A percentile compares a stretch with the other conserved stretches of the same genome.
These are phyloP conservation scores for Melocanna baccifera DNA, from an alignment of 176 grass and related monocot genomes.

Conservation along the genomic window DNA sequence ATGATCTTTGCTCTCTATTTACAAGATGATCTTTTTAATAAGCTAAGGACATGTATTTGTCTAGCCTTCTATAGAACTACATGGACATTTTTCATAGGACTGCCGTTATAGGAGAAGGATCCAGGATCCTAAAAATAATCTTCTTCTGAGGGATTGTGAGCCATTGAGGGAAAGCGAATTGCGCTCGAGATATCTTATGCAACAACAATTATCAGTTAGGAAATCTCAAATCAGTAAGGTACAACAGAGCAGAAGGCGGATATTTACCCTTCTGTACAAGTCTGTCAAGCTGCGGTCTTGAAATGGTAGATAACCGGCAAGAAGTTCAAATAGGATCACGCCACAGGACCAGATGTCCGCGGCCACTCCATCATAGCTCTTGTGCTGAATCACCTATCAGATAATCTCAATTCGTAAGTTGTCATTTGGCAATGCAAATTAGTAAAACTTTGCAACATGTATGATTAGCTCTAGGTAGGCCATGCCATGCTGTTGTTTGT, in stretches of 20 bases:
- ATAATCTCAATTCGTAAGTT: neutral
- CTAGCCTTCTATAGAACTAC: neutral
- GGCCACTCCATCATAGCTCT: conserved; percentile 54
- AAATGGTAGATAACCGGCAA: conserved; percentile 69
- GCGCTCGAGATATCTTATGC: conserved; percentile 59
- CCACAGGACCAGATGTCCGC: conserved; percentile 78
- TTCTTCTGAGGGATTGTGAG: conserved; percentile 54
- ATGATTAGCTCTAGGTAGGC: neutral
- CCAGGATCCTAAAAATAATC: conserved; percentile 60
- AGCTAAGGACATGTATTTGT: neutral
- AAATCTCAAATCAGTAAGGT: neutral
- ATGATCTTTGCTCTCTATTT: conserved; percentile 61
- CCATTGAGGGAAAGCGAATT: conserved; percentile 63
- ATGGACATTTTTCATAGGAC: neutral
- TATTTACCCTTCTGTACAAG: conserved; percentile 65
- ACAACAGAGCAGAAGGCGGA: neutral
- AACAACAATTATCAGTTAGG: conserved; percentile 2
- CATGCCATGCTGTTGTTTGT: conserved; percentile 9
- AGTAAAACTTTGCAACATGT: neutral
- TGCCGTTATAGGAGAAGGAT: conserved; percentile 54
- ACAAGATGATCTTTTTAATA: conserved; percentile 18
- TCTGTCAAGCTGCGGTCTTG: conserved; percentile 49
- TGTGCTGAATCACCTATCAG: conserved; percentile 66
- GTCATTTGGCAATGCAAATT: neutral
- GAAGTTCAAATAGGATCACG: conserved; percentile 73